These are phyloP conservation scores for Infundibulicybe gibba DNA, from an alignment of 768 basidiomycete genomes.

Conservation along the genomic window DNA sequence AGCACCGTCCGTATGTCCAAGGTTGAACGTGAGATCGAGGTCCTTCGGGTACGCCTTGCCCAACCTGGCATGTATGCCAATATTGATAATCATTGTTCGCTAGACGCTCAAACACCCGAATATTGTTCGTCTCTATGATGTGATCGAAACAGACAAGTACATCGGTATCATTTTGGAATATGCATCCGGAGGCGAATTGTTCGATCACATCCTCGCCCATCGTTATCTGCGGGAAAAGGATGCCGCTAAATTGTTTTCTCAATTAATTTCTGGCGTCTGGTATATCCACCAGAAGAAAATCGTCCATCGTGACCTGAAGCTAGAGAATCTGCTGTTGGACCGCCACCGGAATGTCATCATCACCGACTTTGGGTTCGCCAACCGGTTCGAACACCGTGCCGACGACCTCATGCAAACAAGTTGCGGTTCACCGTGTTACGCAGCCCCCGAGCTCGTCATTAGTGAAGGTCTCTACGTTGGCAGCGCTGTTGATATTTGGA, in stretches of 20 bases:
- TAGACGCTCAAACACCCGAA: conserved; percentile 96
- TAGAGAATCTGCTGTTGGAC: conserved; percentile 96
- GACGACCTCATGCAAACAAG: conserved; percentile 99
- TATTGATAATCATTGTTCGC: conserved; percentile 12
- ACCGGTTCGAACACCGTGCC: conserved; percentile 87
- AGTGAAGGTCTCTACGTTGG: conserved; percentile 97
- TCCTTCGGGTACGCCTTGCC: conserved; percentile 70
- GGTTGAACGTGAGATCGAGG: conserved; percentile 97
- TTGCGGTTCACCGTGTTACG: conserved; percentile 97
- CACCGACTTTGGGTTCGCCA: conserved; percentile 99
- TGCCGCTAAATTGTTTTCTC: conserved; percentile 93
- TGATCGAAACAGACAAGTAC: conserved; percentile 99
- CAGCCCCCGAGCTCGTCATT: conserved; percentile 96
- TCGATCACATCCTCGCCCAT: conserved; percentile 98
- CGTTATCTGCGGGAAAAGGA: conserved; percentile 93
- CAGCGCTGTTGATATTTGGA: conserved; percentile 97
- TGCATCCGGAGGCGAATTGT: conserved; percentile 96
- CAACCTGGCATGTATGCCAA: conserved; percentile 2
- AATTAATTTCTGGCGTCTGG: conserved; percentile 97
- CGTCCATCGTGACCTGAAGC: conserved; percentile 97
- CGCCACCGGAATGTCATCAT: conserved; percentile 98
- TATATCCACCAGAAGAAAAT: conserved; percentile 99
- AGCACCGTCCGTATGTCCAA: conserved; percentile 84
- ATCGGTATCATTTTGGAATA: conserved; percentile 99
- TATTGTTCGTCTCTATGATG: conserved; percentile 96